Evolutionary conservation across 371 early-diverging fungal species (phyloP).

Genomic region (Actinomortierella wolfii): DNA sequence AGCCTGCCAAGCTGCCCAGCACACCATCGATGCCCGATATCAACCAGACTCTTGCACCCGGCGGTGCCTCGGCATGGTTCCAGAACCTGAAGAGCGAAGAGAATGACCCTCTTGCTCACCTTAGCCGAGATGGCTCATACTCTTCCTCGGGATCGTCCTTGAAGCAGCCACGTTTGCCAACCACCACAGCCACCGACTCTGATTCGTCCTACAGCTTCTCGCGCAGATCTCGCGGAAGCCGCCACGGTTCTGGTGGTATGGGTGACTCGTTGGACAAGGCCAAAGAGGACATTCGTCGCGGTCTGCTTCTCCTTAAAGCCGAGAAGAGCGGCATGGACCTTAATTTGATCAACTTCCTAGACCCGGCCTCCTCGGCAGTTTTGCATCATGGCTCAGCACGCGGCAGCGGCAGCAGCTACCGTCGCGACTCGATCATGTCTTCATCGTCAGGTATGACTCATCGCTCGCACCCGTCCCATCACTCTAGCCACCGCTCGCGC

Average conservation of each 20-base stretch:
- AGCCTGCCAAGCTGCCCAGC: constrained; percentile 26
- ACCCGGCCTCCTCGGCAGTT: constrained; percentile 38
- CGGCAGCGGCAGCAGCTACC: constrained; percentile 38
- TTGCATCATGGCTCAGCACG: constrained; percentile 50
- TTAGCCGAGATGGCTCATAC: constrained; percentile 12
- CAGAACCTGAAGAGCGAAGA: constrained; percentile 41
- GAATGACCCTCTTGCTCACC: constrained; percentile 30
- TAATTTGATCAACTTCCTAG: constrained; percentile 48
- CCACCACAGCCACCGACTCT: constrained; percentile 15
- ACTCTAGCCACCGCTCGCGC: constrained; percentile 15
- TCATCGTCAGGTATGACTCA: constrained; percentile 22
- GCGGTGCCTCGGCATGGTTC: constrained; percentile 42
- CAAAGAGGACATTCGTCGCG: constrained; percentile 63
- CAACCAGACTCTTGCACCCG: constrained; percentile 18
- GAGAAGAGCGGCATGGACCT: constrained; percentile 44
- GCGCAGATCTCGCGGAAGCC: constrained; percentile 29
- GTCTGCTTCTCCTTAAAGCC: constrained; percentile 44
- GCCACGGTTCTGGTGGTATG: constrained; percentile 46
- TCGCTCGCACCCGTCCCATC: too few species aligned
- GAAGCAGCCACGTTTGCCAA: constrained; percentile 7
- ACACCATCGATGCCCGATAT: constrained; percentile 31
- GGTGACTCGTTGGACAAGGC: constrained; percentile 66
- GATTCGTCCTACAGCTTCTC: constrained; percentile 35
- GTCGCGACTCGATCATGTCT: constrained; percentile 35
- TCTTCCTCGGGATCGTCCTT: constrained; percentile 21